Base-by-base conservation (phyloP, 2,329 filamentous ascomycete species). In the Trichoderma polysporum region DNA sequence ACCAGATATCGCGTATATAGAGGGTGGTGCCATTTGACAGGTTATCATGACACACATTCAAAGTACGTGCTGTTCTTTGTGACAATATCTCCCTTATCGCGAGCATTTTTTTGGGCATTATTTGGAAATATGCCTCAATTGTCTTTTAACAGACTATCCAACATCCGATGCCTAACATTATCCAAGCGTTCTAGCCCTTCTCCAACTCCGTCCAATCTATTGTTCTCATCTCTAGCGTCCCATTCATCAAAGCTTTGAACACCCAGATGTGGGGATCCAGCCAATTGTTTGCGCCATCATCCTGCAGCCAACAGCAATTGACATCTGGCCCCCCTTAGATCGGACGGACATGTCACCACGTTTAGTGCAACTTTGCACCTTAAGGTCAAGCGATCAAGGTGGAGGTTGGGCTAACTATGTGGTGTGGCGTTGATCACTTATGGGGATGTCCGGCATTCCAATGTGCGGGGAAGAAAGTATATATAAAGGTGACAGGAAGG, bases 361-460 rank as follows among this genome's bases (percentile, higher is more conserved):
- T 22, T 31, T 27, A 29, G 45, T 25, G 25, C 35, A 47, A 27
- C 58, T 4, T 29, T 22, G 54, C 35, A 17, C 54, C 31, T 41
- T 10, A 17, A 22, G 22, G 49, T 31, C 49, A 57, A 39, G 22
- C n/a, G 31, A 15, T 27, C 17, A 1, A 15, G 37, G 7, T 47
- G 37, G 56, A 29, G 56, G 56, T 35, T 19, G n/a, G 56, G 49
- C 57, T 47, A n/a, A 47, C 29, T 50, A 31, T 15, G 45, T 27
- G 47, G 47, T 15, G 58, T 56, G 50, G 61, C 61, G 50, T 35
- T 56, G 37, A 64, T 64, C 37, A 56, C 8, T 63, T 53, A 50
- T 45, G 50, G 50, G 29, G n/a, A 22, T 35, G 37, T 17, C 25
- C 61, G 61, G 61, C 61, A 64, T 64, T 64, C 61, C 50, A 64